Evolutionary conservation across 1,284 basidiomycete species (phyloP), one percentile per base, ranked within the genome.

Genomic region (Puccinia brachypodii): DNA sequence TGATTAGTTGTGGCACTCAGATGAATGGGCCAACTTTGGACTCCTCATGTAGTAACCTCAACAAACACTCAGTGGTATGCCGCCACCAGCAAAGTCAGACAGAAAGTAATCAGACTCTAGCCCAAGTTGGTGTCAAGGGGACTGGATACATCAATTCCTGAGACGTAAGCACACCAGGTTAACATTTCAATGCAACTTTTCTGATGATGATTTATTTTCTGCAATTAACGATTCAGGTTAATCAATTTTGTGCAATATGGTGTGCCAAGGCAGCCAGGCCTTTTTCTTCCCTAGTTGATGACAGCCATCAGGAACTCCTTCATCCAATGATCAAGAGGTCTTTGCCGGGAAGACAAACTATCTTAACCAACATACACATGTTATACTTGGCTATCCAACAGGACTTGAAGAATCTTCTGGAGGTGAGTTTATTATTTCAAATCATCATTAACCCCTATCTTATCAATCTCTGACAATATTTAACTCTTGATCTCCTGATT

Each of bases 331-430:
- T 66, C 22, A 16, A 13, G 9, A 66, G 22, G 11, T 38, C 7
- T 28, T n/a, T 66, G 33, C 64, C 33, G 7, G 31, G 8, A 16
- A 3, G 6, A 64, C 47, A 50, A 50, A 50, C 11, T 11, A 22
- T 50, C 33, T 66, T 33, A 38, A 66, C 11, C 4, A 28, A 66
- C 64, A 66, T 66, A 6, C 64, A 66, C 38, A 36, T 36, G 7
- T 8, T 66, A 8, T 66, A 66, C 64, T 66, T 19, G 38, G 64
- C 64, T 66, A 40, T 40, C 11, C 64, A 66, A 66, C 64, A 66
- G 3, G 38, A 66, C 13, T 38, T 16, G n/a, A 28, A 28, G 56
- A 28, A 8, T 58, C 4, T 58, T 58, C 56, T 58, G 56, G n/a
- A 58, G 28, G 8, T 8, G 56, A 58, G 56, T 28, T 6, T 28